Conservation (phyloP, 371 early-diverging fungal species). For the Mucor mucedo region DNA sequence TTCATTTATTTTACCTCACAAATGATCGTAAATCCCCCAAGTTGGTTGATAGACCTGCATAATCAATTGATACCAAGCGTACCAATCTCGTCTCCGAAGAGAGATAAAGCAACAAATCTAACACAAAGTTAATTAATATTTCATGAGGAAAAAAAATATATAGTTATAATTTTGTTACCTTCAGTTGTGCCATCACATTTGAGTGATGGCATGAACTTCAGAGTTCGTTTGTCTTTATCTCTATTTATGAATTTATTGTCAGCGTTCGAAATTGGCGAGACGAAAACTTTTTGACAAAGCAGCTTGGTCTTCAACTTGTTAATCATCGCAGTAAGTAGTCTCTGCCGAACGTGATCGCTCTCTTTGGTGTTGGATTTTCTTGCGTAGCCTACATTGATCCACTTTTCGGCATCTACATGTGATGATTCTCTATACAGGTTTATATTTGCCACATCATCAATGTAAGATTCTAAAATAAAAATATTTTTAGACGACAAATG, state of each 20-base stretch:
- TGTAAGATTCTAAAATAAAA: too few relatives aligned
- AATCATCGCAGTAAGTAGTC: background rate
- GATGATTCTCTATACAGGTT: too few relatives aligned
- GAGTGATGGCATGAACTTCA: slow-evolving; percentile 15
- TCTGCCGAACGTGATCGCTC: too few relatives aligned
- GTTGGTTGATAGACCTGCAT: slow-evolving; percentile 15
- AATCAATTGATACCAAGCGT: slow-evolving; percentile 14
- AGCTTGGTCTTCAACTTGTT: slow-evolving; percentile 13
- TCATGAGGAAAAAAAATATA: slow-evolving; percentile 17
- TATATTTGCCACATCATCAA: too few relatives aligned
- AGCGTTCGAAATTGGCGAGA: slow-evolving; percentile 17
- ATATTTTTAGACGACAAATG: too few relatives aligned
- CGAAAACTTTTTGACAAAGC: slow-evolving; percentile 17
- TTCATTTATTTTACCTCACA: slow-evolving; percentile 23
- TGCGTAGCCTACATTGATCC: too few relatives aligned
- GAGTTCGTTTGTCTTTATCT: slow-evolving; percentile 10
- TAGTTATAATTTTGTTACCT: slow-evolving; percentile 23
- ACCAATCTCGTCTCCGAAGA: slow-evolving; percentile 12
- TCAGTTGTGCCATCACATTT: slow-evolving; percentile 23
- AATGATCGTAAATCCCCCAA: slow-evolving; percentile 16
- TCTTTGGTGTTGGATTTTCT: too few relatives aligned
- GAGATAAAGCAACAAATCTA: slow-evolving; percentile 12
- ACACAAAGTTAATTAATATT: slow-evolving; percentile 18
- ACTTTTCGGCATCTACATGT: too few relatives aligned
- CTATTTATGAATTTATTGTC: slow-evolving; percentile 15